Evolutionary conservation across 805 yeast species (phyloP), one percentile per base, ranked within the genome.

Genomic region (Cyberlindnera japonica): DNA sequence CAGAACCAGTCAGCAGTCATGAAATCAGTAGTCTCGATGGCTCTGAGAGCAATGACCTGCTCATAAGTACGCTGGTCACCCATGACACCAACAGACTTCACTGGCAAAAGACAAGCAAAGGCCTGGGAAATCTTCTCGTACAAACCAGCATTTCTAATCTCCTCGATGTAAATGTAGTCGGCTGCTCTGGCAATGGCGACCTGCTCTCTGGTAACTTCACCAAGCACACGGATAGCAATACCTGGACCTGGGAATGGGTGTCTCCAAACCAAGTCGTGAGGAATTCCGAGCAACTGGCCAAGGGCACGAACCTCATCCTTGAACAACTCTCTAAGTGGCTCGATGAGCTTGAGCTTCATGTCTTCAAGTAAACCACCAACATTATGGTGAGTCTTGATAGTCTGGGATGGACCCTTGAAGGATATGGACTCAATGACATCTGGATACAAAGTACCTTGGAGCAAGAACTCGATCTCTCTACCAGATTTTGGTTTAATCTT

Each of bases 161-260:
- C 99, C 68, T 86, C 95, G 61, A 93, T 93, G 75, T 86, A 93
- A 58, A 93, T 93, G 66, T 72, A 75, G 65, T 93, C 99, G 48
- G 99, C 99, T 64, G 88, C 91, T 70, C 98, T 84, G 33, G 98
- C 99, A 62, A 93, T 93, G 61, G 80, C 91, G 43, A 93, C 93
- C 72, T 93, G 99, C 51, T 74, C 80, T 53, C 79, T 84, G 44
- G 96, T 86, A 49, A 93, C 98, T 71, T 91, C 98, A 55, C 99
- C 99, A 35, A 93, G 74, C 41, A 93, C 95, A 70, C 99, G 83
- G 65, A 93, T 93, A 55, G 97, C 99, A 62, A 93, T 85, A 73
- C 99, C 99, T 64, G 99, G 99, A 64, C 99, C 99, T 58, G 99
- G 99, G 95, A 93, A 93, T 43, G 99, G 99, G 65, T 93, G 99